These are phyloP conservation scores for Astrothelium macrocarpum DNA, from an alignment of 495 filamentous ascomycete genomes.

Conservation along the genomic window DNA sequence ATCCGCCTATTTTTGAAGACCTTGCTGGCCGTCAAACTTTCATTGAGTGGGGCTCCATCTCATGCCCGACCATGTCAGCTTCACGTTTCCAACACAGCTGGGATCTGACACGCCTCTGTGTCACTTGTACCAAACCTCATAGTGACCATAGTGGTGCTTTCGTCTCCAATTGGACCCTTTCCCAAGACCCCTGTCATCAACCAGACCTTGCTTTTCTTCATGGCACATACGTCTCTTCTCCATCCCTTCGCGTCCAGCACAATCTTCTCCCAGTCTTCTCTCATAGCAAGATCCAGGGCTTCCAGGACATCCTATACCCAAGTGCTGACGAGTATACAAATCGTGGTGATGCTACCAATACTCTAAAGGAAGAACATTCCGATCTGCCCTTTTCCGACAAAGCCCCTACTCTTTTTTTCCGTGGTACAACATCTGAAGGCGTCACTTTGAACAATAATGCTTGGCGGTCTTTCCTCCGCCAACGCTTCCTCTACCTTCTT, in stretches of 20 bases:
- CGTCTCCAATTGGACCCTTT: slow-evolving; percentile 52
- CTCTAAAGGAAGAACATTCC: slow-evolving; percentile 19
- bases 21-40: slow-evolving; percentile 22
- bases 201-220: slow-evolving; percentile 67
- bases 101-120: slow-evolving; percentile 43
- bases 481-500: slow-evolving; percentile 46
- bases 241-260: slow-evolving; percentile 51
- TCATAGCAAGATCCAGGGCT: slow-evolving; percentile 55
- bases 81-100: slow-evolving; percentile 24
- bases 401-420: slow-evolving; percentile 27
- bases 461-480: slow-evolving; percentile 49
- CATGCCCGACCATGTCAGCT: slow-evolving; percentile 23
- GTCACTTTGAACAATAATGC: slow-evolving; percentile 35
- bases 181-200: slow-evolving; percentile 66
- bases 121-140: slow-evolving; percentile 54
- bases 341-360: slow-evolving; percentile 22
- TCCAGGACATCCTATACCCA: slow-evolving; percentile 43
- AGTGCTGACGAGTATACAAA: slow-evolving; percentile 31
- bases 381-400: slow-evolving; percentile 25
- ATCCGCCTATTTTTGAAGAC: slow-evolving; percentile 15
- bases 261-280: slow-evolving; percentile 66
- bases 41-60: slow-evolving; percentile 21
- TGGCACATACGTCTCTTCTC: slow-evolving; percentile 56
- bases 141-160: slow-evolving; percentile 49
- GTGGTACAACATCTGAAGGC: slow-evolving; percentile 43